Evolutionary conservation across 768 basidiomycete genomes (phyloP).

Genomic region (Hypsizygus marmoreus): DNA sequence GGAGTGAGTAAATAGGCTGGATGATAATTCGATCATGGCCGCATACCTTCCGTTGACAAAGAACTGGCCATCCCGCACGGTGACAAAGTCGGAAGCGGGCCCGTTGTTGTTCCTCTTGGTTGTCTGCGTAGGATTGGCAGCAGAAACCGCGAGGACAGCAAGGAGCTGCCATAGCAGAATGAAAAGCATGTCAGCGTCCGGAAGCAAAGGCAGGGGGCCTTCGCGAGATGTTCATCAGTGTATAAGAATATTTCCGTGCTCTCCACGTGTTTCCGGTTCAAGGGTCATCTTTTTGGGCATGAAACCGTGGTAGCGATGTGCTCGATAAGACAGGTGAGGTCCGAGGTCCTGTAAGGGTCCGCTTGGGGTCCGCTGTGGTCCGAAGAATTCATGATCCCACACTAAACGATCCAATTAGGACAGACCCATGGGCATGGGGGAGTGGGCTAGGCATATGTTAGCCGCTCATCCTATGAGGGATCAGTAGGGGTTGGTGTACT

Average conservation of each 20-base stretch:
- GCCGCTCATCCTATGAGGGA: too few relatives aligned
- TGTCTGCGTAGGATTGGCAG: conserved; percentile 34
- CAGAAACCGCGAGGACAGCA: conserved; percentile 34
- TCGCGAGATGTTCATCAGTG: conserved; percentile 2
- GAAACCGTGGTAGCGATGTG: too few relatives aligned
- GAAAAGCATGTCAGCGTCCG: conserved; percentile 34
- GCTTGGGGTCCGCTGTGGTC: too few relatives aligned
- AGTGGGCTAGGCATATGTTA: too few relatives aligned
- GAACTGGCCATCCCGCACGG: conserved; percentile 46
- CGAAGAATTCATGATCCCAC: too few relatives aligned
- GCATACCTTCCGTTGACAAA: conserved; percentile 55
- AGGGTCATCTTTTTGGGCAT: too few relatives aligned
- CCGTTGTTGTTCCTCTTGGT: conserved; percentile 26
- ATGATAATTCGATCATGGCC: neutral
- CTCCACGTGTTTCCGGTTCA: conserved; percentile 16
- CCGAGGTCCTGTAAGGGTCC: too few relatives aligned
- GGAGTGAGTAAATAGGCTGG: conserved; percentile 3
- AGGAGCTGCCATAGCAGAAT: conserved; percentile 30
- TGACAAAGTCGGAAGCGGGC: conserved; percentile 43
- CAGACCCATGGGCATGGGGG: too few relatives aligned
- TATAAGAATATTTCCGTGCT: conserved; percentile 18
- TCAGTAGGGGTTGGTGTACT: too few relatives aligned
- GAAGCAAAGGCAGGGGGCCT: conserved; percentile 15
- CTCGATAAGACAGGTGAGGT: too few relatives aligned
- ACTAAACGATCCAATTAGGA: too few relatives aligned